A percentile compares a stretch with the other conserved stretches of the same genome.
These are phyloP conservation scores for Panaeolus papilionaceus DNA, from an alignment of 768 basidiomycete genomes.

Conservation along the genomic window DNA sequence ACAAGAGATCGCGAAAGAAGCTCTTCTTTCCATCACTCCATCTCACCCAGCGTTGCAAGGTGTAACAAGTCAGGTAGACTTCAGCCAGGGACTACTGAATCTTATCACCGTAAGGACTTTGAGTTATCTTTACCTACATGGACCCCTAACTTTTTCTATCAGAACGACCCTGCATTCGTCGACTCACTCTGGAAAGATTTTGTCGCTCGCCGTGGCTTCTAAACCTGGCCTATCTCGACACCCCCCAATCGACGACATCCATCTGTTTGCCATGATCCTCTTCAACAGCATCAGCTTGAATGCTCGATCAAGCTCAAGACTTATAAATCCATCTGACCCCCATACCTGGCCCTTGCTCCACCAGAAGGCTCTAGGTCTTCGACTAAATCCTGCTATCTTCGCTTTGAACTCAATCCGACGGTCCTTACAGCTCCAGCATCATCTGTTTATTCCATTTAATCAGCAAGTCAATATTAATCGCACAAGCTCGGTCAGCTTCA, in stretches of 20 bases:
- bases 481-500: slow-evolving; percentile 27
- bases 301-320: background rate
- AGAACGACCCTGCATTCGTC: slow-evolving; percentile 74
- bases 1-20: slow-evolving; percentile 3
- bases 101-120: slow-evolving; percentile 61
- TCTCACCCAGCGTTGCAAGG: background rate
- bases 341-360: background rate
- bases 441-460: slow-evolving; percentile 19
- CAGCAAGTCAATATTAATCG: slow-evolving; percentile 24
- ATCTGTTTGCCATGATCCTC: background rate
- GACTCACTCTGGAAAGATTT: slow-evolving; percentile 67
- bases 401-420: slow-evolving; percentile 15
- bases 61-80: background rate
- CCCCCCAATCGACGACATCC: background rate
- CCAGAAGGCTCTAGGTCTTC: background rate
- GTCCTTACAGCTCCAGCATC: slow-evolving; percentile 11
- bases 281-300: background rate
- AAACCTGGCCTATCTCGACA: background rate
- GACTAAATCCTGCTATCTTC: slow-evolving; percentile 16
- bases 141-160: slow-evolving; percentile 21
- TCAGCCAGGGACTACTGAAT: slow-evolving; percentile 57
- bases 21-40: slow-evolving; percentile 7
- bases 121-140: background rate
- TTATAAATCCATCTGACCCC: background rate
- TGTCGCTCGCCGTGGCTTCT: slow-evolving; percentile 30